These are phyloP conservation scores for Corynespora cassiicola DNA, from an alignment of 2,329 filamentous ascomycete genomes.

Conservation along the genomic window DNA sequence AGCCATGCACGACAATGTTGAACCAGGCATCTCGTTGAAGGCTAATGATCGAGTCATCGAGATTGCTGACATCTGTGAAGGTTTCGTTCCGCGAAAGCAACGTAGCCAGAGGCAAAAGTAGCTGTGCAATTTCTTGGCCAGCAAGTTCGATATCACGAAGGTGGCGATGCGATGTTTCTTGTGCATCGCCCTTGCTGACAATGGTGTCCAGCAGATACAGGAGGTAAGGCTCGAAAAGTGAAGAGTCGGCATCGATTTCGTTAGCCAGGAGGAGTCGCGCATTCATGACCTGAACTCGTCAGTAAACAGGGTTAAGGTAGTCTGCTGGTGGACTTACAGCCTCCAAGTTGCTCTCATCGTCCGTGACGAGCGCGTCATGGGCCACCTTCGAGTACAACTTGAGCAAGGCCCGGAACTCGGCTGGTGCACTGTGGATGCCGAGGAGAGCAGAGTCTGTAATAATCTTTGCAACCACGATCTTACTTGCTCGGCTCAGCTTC, in stretches of 20 bases:
- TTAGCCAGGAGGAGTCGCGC: constrained; percentile 81
- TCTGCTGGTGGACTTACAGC: constrained; percentile 63
- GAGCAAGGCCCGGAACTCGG: constrained; percentile 85
- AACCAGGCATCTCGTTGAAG: constrained; percentile 95
- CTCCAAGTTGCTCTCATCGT: constrained; percentile 70
- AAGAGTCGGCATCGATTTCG: constrained; percentile 71
- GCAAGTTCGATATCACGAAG: constrained; percentile 82
- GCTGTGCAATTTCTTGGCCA: constrained; percentile 83
- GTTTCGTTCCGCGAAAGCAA: constrained; percentile 68
- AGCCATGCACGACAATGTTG: constrained; percentile 94
- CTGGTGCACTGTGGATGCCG: constrained; percentile 75
- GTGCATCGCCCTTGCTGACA: constrained; percentile 87
- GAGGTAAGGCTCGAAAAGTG: constrained; percentile 82
- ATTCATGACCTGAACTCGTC: constrained; percentile 66
- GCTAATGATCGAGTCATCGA: constrained; percentile 62
- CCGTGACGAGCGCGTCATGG: constrained; percentile 73
- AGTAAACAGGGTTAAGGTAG: constrained; percentile 2
- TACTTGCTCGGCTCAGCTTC: constrained; percentile 86
- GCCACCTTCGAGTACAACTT: constrained; percentile 81
- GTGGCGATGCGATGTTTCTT: constrained; percentile 72
- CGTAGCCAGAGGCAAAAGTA: constrained; percentile 85
- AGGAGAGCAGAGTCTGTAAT: constrained; percentile 81
- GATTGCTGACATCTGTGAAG: constrained; percentile 66
- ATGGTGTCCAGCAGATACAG: constrained; percentile 84
- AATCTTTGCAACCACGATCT: constrained; percentile 81